Evolutionary conservation across 257 asterid species (phyloP).

Genomic region (Rubia yunnanensis): DNA sequence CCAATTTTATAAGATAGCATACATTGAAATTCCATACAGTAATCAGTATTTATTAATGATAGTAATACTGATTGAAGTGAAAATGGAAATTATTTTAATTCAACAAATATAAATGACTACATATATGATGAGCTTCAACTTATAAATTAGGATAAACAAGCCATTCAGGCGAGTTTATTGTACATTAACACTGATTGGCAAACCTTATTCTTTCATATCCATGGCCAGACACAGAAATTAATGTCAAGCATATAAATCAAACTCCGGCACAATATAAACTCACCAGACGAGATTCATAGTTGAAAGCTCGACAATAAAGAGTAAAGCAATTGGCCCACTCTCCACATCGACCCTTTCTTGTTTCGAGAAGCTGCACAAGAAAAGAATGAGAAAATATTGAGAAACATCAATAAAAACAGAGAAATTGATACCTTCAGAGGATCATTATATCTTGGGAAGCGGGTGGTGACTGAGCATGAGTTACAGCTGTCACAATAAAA

Average conservation of each 20-base stretch:
- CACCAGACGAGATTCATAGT: slow-evolving; percentile 86
- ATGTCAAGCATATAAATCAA: neutral
- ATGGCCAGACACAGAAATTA: neutral
- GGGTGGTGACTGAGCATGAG: slow-evolving; percentile 58
- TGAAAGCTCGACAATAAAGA: slow-evolving; percentile 85
- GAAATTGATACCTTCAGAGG: slow-evolving; percentile 62
- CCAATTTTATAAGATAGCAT: too few species aligned
- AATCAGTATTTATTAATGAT: neutral
- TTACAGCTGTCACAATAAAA: slow-evolving; percentile 54
- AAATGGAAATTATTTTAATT: neutral
- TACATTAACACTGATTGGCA: neutral
- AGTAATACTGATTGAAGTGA: neutral
- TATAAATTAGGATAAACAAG: neutral
- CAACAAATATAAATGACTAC: neutral
- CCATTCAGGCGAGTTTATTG: neutral
- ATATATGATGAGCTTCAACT: neutral
- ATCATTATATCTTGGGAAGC: slow-evolving; percentile 94
- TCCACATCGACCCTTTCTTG: slow-evolving; percentile 93
- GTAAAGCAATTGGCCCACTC: slow-evolving; percentile 99
- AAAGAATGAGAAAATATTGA: slow-evolving; percentile 14
- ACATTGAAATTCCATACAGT: neutral
- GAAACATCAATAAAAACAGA: slow-evolving; percentile 7
- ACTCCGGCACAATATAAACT: slow-evolving; percentile 21
- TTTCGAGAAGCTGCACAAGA: slow-evolving; percentile 73
- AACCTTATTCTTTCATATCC: neutral